These are phyloP conservation scores for Pistacia integerrima DNA, from an alignment of 345 rosid species.

Conservation along the genomic window DNA sequence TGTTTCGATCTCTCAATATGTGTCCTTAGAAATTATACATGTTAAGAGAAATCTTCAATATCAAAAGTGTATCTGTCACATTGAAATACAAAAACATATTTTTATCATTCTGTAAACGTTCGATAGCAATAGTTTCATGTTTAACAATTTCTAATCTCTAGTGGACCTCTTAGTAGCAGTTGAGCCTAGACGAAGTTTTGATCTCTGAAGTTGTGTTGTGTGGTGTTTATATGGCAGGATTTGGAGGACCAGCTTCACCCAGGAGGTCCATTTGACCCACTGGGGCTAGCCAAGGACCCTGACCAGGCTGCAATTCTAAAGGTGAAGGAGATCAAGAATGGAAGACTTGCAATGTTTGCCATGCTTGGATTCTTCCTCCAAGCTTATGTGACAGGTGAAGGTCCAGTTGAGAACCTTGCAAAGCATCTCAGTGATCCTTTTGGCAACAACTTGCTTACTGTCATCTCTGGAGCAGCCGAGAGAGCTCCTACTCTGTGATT, in stretches of 20 bases:
- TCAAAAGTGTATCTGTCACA: too few species aligned
- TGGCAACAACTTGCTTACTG: slow-evolving; percentile 98
- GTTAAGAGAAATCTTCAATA: too few species aligned
- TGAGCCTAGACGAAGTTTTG: too few species aligned
- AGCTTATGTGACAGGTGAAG: slow-evolving; percentile 94
- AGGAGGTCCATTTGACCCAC: slow-evolving; percentile 96
- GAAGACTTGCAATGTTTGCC: slow-evolving; percentile 93
- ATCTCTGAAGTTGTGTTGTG: background rate
- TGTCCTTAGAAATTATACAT: too few species aligned
- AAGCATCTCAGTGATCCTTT: slow-evolving; percentile 96
- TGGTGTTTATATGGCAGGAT: slow-evolving; percentile 39
- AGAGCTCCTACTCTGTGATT: slow-evolving; percentile 84
- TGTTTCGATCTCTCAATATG: too few species aligned
- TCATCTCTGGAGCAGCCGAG: slow-evolving; percentile 69
- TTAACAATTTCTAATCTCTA: too few species aligned
- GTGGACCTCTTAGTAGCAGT: too few species aligned
- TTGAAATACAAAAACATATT: too few species aligned
- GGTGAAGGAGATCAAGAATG: slow-evolving; percentile 97
- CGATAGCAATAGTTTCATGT: too few species aligned
- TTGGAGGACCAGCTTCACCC: slow-evolving; percentile 98
- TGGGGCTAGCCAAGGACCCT: slow-evolving; percentile 90
- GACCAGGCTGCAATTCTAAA: slow-evolving; percentile 92
- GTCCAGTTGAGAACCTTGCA: slow-evolving; percentile 91
- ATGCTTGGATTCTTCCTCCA: slow-evolving; percentile 89
- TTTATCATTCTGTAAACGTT: too few species aligned